Conservation (phyloP, 2,329 filamentous ascomycete species). For the Laburnicola sp. region DNA sequence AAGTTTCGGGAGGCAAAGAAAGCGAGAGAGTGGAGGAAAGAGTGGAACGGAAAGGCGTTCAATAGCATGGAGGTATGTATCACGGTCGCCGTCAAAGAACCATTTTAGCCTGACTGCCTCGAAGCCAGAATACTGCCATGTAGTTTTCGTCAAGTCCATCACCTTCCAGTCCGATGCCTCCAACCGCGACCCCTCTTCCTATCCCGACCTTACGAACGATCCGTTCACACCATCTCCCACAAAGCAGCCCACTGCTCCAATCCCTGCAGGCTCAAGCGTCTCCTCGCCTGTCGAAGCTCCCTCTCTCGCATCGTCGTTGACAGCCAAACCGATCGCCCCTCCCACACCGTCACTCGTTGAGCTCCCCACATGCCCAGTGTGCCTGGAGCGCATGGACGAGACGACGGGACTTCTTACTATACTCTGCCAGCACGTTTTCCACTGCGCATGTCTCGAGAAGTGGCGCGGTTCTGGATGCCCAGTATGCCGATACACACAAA, state of each 20-base stretch:
- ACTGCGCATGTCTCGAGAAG: constrained; percentile 92
- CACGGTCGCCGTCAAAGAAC: not conserved
- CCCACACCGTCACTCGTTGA: constrained; percentile 84
- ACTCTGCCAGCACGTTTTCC: constrained; percentile 95
- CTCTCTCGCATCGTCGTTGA: constrained; percentile 51
- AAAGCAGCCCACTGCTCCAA: constrained; percentile 40
- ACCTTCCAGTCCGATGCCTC: constrained; percentile 70
- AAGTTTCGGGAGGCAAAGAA: constrained; percentile 79
- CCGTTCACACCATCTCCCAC: constrained; percentile 63
- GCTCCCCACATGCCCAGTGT: constrained; percentile 93
- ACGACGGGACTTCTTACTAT: constrained; percentile 94
- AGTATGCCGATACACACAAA: constrained; percentile 86
- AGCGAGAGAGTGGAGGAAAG: constrained; percentile 77
- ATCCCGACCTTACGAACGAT: constrained; percentile 66
- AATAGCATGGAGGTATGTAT: constrained; percentile 79
- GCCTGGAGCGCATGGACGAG: constrained; percentile 96
- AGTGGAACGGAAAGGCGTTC: constrained; percentile 92
- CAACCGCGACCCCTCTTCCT: constrained; percentile 52
- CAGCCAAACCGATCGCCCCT: constrained; percentile 67
- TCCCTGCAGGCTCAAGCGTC: constrained; percentile 35
- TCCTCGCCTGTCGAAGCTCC: constrained; percentile 40
- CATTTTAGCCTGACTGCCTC: constrained; percentile 14
- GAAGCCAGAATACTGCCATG: constrained; percentile 89
- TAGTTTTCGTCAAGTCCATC: constrained; percentile 91
- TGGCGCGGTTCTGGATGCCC: constrained; percentile 95